Evolutionary conservation across 176 grass and related monocot species (phyloP).

Genomic region (Paspalum notatum): DNA sequence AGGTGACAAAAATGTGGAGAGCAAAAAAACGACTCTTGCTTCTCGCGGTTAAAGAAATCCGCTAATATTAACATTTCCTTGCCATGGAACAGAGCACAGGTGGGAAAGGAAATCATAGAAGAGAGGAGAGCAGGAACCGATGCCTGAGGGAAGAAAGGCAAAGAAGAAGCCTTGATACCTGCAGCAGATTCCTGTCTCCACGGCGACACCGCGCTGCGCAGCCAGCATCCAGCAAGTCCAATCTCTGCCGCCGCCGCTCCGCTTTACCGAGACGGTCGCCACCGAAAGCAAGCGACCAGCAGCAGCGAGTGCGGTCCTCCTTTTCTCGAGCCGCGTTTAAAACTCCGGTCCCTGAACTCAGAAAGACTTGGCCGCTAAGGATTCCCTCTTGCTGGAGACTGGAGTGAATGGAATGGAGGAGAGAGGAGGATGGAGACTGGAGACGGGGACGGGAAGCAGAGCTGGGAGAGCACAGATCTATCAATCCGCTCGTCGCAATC

Average conservation of each 20-base stretch:
- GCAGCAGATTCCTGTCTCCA: slow-evolving; percentile 21
- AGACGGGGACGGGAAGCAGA: not conserved
- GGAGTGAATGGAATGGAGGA: not conserved
- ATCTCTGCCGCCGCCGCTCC: not conserved
- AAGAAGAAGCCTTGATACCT: slow-evolving; percentile 32
- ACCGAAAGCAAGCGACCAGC: slow-evolving; percentile 44
- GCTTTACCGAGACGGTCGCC: slow-evolving; percentile 57
- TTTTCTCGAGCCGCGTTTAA: slow-evolving; percentile 42
- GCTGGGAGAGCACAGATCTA: slow-evolving; percentile 30
- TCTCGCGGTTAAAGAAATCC: not conserved
- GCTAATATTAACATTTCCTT: not conserved
- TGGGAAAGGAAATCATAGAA: slow-evolving; percentile 1
- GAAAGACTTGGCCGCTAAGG: slow-evolving; percentile 58
- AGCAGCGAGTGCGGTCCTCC: slow-evolving; percentile 25
- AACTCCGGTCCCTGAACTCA: slow-evolving; percentile 11
- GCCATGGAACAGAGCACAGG: slow-evolving; percentile 5
- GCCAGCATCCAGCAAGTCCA: slow-evolving; percentile 8
- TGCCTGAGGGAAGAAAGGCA: not conserved
- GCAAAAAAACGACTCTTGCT: not conserved
- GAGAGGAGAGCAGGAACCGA: not conserved
- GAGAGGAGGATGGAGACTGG: slow-evolving; percentile 28
- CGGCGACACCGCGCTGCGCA: not conserved
- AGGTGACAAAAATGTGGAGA: not conserved
- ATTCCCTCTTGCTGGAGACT: slow-evolving; percentile 26
- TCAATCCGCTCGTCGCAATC: slow-evolving; percentile 25